Evolutionary conservation across 169 alveolate genomes (phyloP).

Genomic region (Babesia microti): DNA sequence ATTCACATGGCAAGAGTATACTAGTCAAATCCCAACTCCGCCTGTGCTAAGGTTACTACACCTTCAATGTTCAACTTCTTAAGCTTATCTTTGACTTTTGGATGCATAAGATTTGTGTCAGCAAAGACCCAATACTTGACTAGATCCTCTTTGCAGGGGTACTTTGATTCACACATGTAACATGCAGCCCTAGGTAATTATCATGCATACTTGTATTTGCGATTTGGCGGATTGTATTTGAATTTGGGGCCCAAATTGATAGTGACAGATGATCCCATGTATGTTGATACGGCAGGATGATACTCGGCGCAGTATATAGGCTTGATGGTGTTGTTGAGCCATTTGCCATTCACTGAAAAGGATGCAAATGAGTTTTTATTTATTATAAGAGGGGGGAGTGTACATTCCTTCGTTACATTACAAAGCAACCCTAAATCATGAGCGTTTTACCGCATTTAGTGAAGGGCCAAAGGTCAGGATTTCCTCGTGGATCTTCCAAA

Average conservation of each 20-base stretch:
- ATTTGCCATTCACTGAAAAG: constrained; percentile 59
- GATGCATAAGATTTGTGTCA: too few species aligned
- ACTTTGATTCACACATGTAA: constrained; percentile 41
- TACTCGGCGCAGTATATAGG: constrained; percentile 52
- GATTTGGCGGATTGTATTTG: constrained; percentile 39
- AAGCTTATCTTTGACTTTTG: too few species aligned
- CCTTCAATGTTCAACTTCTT: too few species aligned
- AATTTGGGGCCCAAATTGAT: constrained; percentile 62
- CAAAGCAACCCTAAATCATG: constrained; percentile 28
- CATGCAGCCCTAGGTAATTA: constrained; percentile 28
- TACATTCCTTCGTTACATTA: constrained; percentile 43
- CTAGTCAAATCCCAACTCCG: too few species aligned
- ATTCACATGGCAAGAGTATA: too few species aligned
- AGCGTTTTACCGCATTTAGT: constrained; percentile 32
- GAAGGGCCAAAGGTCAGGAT: constrained; percentile 57
- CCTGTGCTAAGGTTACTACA: too few species aligned
- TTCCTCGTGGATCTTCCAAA: constrained; percentile 60
- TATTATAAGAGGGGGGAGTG: constrained; percentile 14
- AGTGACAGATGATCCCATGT: constrained; percentile 57
- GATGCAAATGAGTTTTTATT: constrained; percentile 37
- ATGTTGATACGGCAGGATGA: constrained; percentile 64
- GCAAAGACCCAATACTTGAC: constrained; percentile 49
- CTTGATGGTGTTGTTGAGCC: constrained; percentile 17
- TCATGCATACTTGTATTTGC: constrained; percentile 6
- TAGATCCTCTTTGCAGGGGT: constrained; percentile 55